Conservation (phyloP, 495 filamentous ascomycete species). For the Xylaria cubensis region DNA sequence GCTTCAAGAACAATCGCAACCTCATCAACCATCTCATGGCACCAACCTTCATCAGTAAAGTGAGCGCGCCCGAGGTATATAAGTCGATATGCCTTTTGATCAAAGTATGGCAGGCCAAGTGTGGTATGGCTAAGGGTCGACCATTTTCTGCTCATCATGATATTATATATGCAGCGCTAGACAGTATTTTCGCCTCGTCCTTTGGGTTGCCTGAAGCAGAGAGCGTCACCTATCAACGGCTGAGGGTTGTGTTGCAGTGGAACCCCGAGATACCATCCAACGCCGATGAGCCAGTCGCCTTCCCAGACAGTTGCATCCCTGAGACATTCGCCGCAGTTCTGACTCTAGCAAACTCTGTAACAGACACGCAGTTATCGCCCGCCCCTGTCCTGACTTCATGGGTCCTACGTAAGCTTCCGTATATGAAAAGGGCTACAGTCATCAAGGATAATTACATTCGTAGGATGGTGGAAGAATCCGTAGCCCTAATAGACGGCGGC, state of each 20-base stretch:
- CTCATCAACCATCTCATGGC: slow-evolving; percentile 24
- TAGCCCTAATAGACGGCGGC: slow-evolving; percentile 22
- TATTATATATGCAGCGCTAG: slow-evolving; percentile 7
- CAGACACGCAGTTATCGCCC: slow-evolving; percentile 4
- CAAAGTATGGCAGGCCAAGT: slow-evolving; percentile 13
- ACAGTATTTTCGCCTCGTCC: slow-evolving; percentile 13
- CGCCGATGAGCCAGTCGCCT: not conserved
- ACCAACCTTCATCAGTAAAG: slow-evolving; percentile 8
- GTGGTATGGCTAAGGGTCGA: slow-evolving; percentile 1
- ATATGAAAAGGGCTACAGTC: slow-evolving; percentile 2
- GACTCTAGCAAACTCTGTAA: slow-evolving; percentile 8
- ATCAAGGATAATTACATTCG: slow-evolving; percentile 29
- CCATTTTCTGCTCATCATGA: slow-evolving; percentile 5
- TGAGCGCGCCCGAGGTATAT: slow-evolving; percentile 14
- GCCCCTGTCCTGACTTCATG: slow-evolving; percentile 9
- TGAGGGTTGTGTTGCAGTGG: slow-evolving; percentile 22
- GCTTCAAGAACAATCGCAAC: slow-evolving; percentile 6
- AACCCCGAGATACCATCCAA: not conserved
- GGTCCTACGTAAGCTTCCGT: slow-evolving; percentile 6
- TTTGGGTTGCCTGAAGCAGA: slow-evolving; percentile 5
- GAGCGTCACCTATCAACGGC: slow-evolving; percentile 24
- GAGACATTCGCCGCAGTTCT: slow-evolving; percentile 1
- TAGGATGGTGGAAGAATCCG: slow-evolving; percentile 31
- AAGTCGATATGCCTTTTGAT: not conserved
- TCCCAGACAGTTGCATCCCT: slow-evolving; percentile 4